Base-by-base conservation (phyloP, 495 filamentous ascomycete genomes). In the Elaphomyces granulatus region DNA sequence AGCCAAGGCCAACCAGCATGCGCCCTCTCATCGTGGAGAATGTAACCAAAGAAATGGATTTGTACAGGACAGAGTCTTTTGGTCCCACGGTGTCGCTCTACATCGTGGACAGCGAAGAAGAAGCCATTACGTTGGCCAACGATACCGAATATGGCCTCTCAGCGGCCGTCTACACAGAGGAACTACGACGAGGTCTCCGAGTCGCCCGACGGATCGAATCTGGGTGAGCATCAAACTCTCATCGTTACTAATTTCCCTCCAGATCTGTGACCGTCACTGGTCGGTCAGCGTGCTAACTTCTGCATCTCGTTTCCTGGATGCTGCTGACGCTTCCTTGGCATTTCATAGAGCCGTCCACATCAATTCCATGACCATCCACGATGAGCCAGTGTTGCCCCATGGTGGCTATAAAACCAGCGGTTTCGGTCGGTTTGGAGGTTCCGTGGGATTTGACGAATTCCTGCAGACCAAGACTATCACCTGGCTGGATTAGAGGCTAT, bases 321-420 rank as follows among this genome's bases (percentile, higher is more conserved):
- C n/a, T n/a, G n/a, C n/a, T n/a, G n/a, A n/a, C n/a, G n/a, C n/a
- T n/a, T n/a, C 32, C 15, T 10, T 37, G n/a, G 3, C 20, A 10
- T 9, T 19, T 12, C 17, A 12, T 17, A 40, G 38, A n/a, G 80
- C 80, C 17, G 81, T 95, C 19, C 87, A 94, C 54, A 87, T 94
- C 52, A 95, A 95, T 55, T 69, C 64, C 23, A 77, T 86, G 73
- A 83, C 77, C 2, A 68, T 94, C 1, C 85, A 94, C 51, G 87
- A 95, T 45, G 87, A 93, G 60, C 58, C 74, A 9, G 64, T 63
- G 15, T 52, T 93, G 41, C 83, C 87, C 3, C 85, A 93, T 58
- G 87, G 87, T 17, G 87, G 87, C 20, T 75, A 74, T 50, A 95
- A 95, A 71, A 72, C 72, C 38, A 86, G 80, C 48, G 87, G 87